Evolutionary conservation across 2,329 filamentous ascomycete species (phyloP), one percentile per base, ranked within the genome.

Genomic region (Lecanicillium sp.): DNA sequence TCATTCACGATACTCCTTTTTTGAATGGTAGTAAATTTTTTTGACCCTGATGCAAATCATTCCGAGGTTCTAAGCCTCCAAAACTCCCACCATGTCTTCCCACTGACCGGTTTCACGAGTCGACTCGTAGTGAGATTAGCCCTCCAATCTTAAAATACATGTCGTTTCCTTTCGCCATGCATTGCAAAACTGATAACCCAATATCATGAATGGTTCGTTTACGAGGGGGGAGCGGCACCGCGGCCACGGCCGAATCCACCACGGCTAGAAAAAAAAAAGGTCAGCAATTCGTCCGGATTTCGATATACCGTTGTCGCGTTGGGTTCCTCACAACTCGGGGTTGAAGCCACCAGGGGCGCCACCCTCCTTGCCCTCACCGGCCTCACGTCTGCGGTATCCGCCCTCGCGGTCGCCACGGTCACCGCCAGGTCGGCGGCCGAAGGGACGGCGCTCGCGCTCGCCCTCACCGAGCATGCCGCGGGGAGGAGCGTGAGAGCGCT

Each of bases 391-490:
- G 73, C 90, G 81, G 83, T 96, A 95, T 69, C 86, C 87, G 70
- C 90, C 90, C 74, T 90, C 84, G 65, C 87, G 85, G 72, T 87
- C 86, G 62, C 86, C 86, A 74, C 87, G 84, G 65, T 79, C 78
- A 77, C 88, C 49, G 36, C 35, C 44, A 19, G 44, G 44, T 17
- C 49, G 49, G 44, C 49, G 86, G 73, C 87, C 85, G 67, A 87
- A 88, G 61, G 86, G 84, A 74, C 89, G 84, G 69, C 85, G 81
- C 78, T 93, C 88, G 75, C 78, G 79, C 69, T 84, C 81, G 57
- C 79, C 75, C 70, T 95, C 90, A 65, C 90, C 90, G 78, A 97
- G 84, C 93, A 98, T 97, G 70, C 93, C 93, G 68, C 93, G 90
- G 69, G 93, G 91, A 74, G 91, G 91, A 77, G 90, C 90, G 77